phyloP scores from a whole-genome alignment of 108 stramenopile genomes.

The Nannochloropsis granulata region DNA sequence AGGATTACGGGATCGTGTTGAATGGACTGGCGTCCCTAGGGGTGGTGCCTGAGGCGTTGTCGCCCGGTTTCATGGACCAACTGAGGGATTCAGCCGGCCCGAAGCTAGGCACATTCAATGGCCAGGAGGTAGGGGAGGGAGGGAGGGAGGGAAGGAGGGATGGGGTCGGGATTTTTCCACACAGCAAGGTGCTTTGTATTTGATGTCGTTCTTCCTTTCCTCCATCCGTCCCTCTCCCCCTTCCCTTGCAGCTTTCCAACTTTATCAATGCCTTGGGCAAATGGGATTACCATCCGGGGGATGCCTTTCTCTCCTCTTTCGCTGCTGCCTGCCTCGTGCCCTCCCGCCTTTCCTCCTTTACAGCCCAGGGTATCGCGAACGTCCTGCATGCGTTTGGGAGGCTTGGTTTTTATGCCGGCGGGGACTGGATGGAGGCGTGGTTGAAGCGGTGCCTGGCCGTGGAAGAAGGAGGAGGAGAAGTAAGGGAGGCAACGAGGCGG shows the following conservation, averaged over 20 bases:
- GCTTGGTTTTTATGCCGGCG: neutral
- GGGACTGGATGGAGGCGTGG: neutral
- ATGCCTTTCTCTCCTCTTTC: neutral
- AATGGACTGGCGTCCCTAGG: neutral
- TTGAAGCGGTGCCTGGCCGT: neutral
- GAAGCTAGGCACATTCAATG: neutral
- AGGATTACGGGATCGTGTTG: neutral
- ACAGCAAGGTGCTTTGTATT: neutral
- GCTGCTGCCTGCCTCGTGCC: neutral
- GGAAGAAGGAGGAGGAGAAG: neutral
- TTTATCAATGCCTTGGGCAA: neutral
- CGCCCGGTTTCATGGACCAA: neutral
- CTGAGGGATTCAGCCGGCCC: neutral
- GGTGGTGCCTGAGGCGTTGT: neutral
- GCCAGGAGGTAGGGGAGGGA: neutral
- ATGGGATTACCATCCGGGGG: neutral
- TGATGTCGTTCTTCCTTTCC: neutral
- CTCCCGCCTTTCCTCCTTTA: neutral
- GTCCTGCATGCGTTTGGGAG: neutral
- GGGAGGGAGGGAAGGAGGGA: neutral
- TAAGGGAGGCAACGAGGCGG: neutral
- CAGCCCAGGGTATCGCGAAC: neutral
- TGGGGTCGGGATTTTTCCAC: too few relatives aligned
- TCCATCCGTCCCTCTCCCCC: neutral
- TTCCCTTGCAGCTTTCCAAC: neutral